Evolutionary conservation across 805 yeast species (phyloP), one percentile per base, ranked within the genome.

Genomic region (Maudiozyma pseudohumilis): DNA sequence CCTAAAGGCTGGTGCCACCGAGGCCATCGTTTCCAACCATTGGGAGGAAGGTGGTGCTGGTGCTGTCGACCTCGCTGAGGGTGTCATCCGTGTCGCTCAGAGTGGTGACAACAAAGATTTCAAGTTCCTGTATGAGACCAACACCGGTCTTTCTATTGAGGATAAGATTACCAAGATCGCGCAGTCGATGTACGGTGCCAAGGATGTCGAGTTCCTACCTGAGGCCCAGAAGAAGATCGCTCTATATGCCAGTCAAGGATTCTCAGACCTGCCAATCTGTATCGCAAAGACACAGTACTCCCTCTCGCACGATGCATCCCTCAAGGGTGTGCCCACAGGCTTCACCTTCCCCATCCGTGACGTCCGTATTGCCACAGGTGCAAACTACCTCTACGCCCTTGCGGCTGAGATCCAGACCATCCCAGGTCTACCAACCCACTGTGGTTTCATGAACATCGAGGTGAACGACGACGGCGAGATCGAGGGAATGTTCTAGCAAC

Each of bases 231-330:
- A 74, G 54, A 87, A 87, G 65, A 78, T 89, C 48, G 86, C 79
- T 44, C 72, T 77, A 40, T 88, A 86, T 66, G 79, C 86, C 25
- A 62, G 69, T 36, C 96, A 87, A 68, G 96, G 96, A 2, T 89
- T 81, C 61, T 87, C 80, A 45, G 76, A 86, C 56, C 68, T 89
- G 57, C 98, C 97, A 40, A 80, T 89, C 50, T 89, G 98, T 66
- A 83, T 89, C 55, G 98, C 98, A 41, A 89, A 89, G 71, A 89
- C 98, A 2, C 98, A 89, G 64, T 89, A 89, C 69, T 86, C 96
- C 1, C 69, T 89, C 49, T 87, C 96, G 3, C 96, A 88, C 57
- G 97, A 89, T 63, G 87, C 97, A 31, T 67, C 75, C 17, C 72
- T 92, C 61, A 88, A 88, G 67, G 96, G 96, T 58, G 96, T 86